Conservation (phyloP, 139 green algal genomes). For the Marvania coccoides region DNA sequence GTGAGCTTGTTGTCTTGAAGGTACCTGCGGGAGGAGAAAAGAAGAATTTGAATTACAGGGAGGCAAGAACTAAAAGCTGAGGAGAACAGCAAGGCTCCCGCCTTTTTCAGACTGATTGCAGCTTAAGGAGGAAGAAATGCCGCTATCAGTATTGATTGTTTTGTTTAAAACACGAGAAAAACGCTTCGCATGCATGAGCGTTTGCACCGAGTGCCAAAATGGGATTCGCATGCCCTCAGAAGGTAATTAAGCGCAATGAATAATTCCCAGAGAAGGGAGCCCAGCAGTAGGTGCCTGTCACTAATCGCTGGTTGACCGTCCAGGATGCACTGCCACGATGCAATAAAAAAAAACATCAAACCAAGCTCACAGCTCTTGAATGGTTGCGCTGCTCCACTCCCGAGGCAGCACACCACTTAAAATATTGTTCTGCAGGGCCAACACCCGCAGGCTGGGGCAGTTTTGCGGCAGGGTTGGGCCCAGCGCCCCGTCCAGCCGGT, state of each 20-base stretch:
- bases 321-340: too few species aligned
- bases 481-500: not conserved
- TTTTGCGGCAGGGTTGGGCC: not conserved
- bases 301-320: too few species aligned
- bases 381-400: not conserved
- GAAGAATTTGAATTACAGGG: not conserved
- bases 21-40: constrained; percentile 4
- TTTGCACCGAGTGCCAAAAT: too few species aligned
- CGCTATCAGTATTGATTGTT: too few species aligned
- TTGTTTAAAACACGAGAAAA: too few species aligned
- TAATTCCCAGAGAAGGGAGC: too few species aligned
- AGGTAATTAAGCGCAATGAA: too few species aligned
- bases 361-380: not conserved
- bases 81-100: not conserved
- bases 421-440: not conserved
- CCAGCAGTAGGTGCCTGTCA: too few species aligned
- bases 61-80: not conserved
- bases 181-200: too few species aligned
- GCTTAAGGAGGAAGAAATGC: too few species aligned
- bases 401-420: not conserved
- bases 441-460: not conserved
- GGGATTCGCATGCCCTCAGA: too few species aligned
- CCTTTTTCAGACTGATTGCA: not conserved
- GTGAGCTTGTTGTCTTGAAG: constrained; percentile 22
- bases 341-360: too few species aligned